Percentiles rank a stretch among this genome's conserved stretches.
Conservation (phyloP, 768 basidiomycete species). For the Mycena indigotica region DNA sequence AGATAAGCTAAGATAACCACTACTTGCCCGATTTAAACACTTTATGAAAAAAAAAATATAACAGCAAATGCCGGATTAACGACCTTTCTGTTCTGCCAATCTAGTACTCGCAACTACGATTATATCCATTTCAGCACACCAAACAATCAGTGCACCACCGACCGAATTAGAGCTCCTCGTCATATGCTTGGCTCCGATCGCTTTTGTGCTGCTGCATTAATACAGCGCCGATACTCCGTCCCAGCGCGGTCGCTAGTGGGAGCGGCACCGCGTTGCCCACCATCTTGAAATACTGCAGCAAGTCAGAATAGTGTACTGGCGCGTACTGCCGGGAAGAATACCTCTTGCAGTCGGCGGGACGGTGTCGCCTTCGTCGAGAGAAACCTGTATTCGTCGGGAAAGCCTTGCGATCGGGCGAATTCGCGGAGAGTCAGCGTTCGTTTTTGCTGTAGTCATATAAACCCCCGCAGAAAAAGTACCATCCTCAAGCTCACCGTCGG, state of each 20-base stretch:
- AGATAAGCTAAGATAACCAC: too few species aligned
- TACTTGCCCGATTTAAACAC: too few species aligned
- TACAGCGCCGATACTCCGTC: constrained; percentile 11
- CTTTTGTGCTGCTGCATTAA: too few species aligned
- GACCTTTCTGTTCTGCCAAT: too few species aligned
- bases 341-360: constrained; percentile 1
- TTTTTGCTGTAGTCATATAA: constrained; percentile 54
- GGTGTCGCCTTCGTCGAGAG: constrained; percentile 36
- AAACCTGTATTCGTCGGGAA: constrained; percentile 51
- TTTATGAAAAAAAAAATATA: too few species aligned
- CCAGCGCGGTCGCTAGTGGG: constrained; percentile 11
- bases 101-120: too few species aligned
- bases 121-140: too few species aligned
- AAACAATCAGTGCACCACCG: too few species aligned
- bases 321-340: background rate
- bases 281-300: constrained; percentile 5
- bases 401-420: constrained; percentile 57
- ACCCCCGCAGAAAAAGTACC: background rate
- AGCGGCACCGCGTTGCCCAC: constrained; percentile 18
- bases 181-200: too few species aligned
- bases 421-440: constrained; percentile 50
- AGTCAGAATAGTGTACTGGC: too few species aligned
- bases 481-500: background rate
- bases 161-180: too few species aligned
- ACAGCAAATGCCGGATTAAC: too few species aligned